Evolutionary conservation across 2,329 filamentous ascomycete species (phyloP).

Genomic region (Penicillium sp.): DNA sequence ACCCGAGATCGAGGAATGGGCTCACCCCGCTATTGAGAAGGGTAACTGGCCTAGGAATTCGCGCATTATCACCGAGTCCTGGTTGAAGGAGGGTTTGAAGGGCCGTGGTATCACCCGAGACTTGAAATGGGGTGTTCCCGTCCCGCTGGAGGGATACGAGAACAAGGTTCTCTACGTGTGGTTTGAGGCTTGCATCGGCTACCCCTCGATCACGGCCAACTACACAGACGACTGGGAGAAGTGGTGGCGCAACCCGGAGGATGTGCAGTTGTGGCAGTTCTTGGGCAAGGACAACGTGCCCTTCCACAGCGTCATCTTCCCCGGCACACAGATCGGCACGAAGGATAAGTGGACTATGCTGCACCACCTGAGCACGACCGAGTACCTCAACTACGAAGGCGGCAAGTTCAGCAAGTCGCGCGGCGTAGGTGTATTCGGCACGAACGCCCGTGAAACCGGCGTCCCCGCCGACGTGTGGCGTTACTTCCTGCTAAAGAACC

Average conservation of each 20-base stretch:
- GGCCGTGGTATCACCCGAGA: constrained; percentile 88
- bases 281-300: constrained; percentile 90
- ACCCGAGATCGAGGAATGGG: constrained; percentile 73
- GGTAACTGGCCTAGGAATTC: constrained; percentile 54
- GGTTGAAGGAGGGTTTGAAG: constrained; percentile 71
- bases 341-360: constrained; percentile 84
- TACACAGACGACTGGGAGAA: constrained; percentile 87
- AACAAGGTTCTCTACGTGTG: constrained; percentile 87
- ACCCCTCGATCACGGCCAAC: constrained; percentile 89
- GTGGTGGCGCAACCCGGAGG: constrained; percentile 89
- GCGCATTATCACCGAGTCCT: constrained; percentile 45
- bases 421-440: constrained; percentile 86
- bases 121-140: constrained; percentile 78
- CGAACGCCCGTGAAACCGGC: constrained; percentile 81
- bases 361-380: constrained; percentile 82
- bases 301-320: constrained; percentile 91
- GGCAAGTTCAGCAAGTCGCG: constrained; percentile 93
- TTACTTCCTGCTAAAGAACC: constrained; percentile 81
- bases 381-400: constrained; percentile 83
- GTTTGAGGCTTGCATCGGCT: constrained; percentile 92
- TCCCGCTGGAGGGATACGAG: constrained; percentile 60
- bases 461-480: constrained; percentile 86
- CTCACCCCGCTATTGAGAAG: constrained; percentile 67
- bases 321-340: constrained; percentile 79
- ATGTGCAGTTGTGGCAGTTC: constrained; percentile 89